A percentile compares a stretch with the other conserved stretches of the same genome.
Conservation (phyloP, 192 early-diverging fungal species). For the Dimargaris verticillata region DNA sequence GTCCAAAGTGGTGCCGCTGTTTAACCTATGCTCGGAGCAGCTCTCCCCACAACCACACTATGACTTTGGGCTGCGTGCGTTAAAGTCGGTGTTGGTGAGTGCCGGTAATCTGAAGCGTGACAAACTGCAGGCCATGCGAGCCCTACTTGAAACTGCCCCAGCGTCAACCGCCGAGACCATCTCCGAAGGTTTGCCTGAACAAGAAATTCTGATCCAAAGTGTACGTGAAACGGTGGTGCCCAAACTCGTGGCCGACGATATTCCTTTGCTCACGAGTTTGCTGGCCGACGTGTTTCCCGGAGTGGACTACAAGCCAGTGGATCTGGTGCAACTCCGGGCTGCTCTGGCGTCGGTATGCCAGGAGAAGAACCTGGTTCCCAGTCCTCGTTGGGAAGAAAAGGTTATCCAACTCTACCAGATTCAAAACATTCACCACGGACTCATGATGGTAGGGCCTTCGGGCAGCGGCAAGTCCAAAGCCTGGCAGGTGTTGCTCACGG, state of each 20-base stretch:
- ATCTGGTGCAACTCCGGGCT: slow-evolving; percentile 51
- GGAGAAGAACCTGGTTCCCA: slow-evolving; percentile 53
- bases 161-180: slow-evolving; percentile 21
- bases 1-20: slow-evolving; percentile 91
- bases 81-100: slow-evolving; percentile 97
- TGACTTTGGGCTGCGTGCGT: slow-evolving; percentile 94
- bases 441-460: slow-evolving; percentile 99
- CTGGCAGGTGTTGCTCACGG: slow-evolving; percentile 85
- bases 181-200: slow-evolving; percentile 56
- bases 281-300: slow-evolving; percentile 91
- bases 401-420: slow-evolving; percentile 96
- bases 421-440: slow-evolving; percentile 92
- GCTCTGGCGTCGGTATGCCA: slow-evolving; percentile 62
- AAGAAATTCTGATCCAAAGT: slow-evolving; percentile 89
- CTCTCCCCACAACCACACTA: slow-evolving; percentile 94
- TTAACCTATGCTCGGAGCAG: slow-evolving; percentile 88
- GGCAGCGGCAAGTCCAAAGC: slow-evolving; percentile 89
- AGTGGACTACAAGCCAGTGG: slow-evolving; percentile 63
- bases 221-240: slow-evolving; percentile 94
- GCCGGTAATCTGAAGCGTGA: slow-evolving; percentile 98
- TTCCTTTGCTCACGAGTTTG: slow-evolving; percentile 66
- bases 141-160: slow-evolving; percentile 19
- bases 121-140: slow-evolving; percentile 34
- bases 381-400: slow-evolving; percentile 85
- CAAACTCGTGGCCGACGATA: slow-evolving; percentile 96